phyloP scores from a whole-genome alignment of 1,284 basidiomycete species.

The Clitocybe nebularis region DNA sequence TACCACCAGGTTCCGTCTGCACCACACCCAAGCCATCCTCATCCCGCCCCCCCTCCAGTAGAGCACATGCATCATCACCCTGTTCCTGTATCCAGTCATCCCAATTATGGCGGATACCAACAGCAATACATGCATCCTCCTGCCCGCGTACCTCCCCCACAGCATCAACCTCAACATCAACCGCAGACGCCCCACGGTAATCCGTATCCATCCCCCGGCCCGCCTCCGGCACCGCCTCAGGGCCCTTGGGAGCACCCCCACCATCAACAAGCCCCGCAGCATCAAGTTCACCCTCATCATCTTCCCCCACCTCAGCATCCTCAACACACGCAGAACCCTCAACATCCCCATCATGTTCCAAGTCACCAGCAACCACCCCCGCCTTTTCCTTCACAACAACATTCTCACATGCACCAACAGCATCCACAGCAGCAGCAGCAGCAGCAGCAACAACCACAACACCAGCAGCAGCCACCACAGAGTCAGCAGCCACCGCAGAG shows the following conservation, averaged over 20 bases:
- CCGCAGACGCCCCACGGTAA: constrained; percentile 27
- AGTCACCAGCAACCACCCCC: constrained; percentile 18
- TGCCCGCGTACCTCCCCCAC: constrained; percentile 27
- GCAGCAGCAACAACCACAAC: constrained; percentile 12
- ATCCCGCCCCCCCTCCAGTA: constrained; percentile 26
- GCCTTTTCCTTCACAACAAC: constrained; percentile 15
- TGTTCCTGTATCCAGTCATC: constrained; percentile 29
- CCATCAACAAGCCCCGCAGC: constrained; percentile 22
- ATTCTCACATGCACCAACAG: constrained; percentile 15
- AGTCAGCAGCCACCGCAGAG: constrained; percentile 12
- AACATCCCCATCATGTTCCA: constrained; percentile 15
- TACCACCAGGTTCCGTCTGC: constrained; percentile 31
- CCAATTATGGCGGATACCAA: constrained; percentile 29
- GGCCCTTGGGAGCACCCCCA: constrained; percentile 32
- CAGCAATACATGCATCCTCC: constrained; percentile 30
- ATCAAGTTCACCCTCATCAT: constrained; percentile 24
- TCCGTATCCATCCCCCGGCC: constrained; percentile 32
- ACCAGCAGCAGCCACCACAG: constrained; percentile 16
- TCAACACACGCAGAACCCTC: constrained; percentile 20
- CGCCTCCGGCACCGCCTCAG: constrained; percentile 28
- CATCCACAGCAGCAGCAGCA: constrained; percentile 19
- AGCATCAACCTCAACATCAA: constrained; percentile 26
- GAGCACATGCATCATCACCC: constrained; percentile 34
- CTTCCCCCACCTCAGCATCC: constrained; percentile 25
- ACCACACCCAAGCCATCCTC: constrained; percentile 24